Evolutionary conservation across 2,329 filamentous ascomycete genomes (phyloP).

Genomic region (Graphiopsis chlorocephala): DNA sequence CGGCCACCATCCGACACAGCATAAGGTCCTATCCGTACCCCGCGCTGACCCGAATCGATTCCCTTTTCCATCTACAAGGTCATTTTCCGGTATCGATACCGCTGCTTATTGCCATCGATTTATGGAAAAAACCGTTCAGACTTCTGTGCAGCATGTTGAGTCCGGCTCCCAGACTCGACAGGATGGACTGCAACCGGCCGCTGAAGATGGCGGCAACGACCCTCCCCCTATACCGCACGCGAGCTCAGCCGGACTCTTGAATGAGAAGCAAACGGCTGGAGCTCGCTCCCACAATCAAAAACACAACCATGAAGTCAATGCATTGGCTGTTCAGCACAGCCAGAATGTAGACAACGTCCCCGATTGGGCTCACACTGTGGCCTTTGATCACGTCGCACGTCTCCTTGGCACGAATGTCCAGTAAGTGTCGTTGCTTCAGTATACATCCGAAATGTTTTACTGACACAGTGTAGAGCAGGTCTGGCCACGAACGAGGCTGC

Average conservation of each 20-base stretch:
- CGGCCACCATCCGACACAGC: not conserved
- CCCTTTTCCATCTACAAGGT: not conserved
- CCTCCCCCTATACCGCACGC: slow-evolving; percentile 17
- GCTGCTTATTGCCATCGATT: slow-evolving; percentile 13
- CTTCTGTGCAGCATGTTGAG: slow-evolving; percentile 17
- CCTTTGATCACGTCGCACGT: slow-evolving; percentile 1
- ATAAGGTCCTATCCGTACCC: slow-evolving; percentile 1
- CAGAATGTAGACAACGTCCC: slow-evolving; percentile 10
- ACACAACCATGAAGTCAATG: slow-evolving; percentile 1
- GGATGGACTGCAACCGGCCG: slow-evolving; percentile 14
- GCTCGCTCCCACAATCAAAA: slow-evolving; percentile 9
- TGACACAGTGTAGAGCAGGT: slow-evolving; percentile 22
- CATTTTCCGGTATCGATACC: slow-evolving; percentile 8
- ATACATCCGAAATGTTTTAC: not conserved
- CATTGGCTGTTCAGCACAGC: not conserved
- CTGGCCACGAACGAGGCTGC: slow-evolving; percentile 24
- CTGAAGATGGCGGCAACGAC: slow-evolving; percentile 16
- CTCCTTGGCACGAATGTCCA: slow-evolving; percentile 7
- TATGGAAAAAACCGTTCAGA: slow-evolving; percentile 18
- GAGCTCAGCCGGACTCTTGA: slow-evolving; percentile 17
- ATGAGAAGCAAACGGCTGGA: slow-evolving; percentile 14
- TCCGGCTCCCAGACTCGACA: slow-evolving; percentile 15
- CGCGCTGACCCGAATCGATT: slow-evolving; percentile 3
- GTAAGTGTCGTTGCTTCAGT: not conserved
- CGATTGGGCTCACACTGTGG: slow-evolving; percentile 7